These are phyloP conservation scores for Populus nigra DNA, from an alignment of 345 rosid genomes.

Conservation along the genomic window DNA sequence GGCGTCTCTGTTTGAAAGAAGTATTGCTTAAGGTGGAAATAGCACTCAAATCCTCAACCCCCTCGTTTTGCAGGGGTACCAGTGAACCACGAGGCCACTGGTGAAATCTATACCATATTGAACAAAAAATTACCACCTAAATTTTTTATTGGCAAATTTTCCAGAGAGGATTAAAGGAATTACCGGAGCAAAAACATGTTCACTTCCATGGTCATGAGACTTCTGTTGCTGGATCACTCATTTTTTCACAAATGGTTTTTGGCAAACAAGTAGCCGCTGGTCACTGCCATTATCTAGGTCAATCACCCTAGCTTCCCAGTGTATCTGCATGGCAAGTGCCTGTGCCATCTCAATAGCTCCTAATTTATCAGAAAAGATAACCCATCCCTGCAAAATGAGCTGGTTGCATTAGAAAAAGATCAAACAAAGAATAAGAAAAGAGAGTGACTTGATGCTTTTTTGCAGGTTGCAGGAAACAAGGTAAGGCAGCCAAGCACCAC, in stretches of 20 bases:
- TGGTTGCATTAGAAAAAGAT: not conserved
- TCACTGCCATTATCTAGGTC: slow-evolving; percentile 95
- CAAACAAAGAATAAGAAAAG: not conserved
- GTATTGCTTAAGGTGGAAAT: not conserved
- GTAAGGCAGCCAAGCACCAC: not conserved
- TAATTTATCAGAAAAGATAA: slow-evolving; percentile 67
- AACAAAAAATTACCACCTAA: not conserved
- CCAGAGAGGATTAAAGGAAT: slow-evolving; percentile 19
- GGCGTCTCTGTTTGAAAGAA: not conserved
- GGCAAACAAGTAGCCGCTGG: slow-evolving; percentile 93
- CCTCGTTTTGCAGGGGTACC: not conserved
- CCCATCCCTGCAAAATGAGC: slow-evolving; percentile 73
- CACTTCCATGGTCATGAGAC: slow-evolving; percentile 21
- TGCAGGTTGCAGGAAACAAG: not conserved
- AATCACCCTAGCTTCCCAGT: slow-evolving; percentile 98
- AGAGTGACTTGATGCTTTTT: not conserved
- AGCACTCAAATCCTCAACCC: not conserved
- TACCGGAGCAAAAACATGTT: slow-evolving; percentile 44
- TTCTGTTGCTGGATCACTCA: slow-evolving; percentile 37
- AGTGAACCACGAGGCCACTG: not conserved
- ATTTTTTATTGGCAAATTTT: not conserved
- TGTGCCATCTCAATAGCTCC: slow-evolving; percentile 83
- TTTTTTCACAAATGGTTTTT: slow-evolving; percentile 79
- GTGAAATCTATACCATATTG: not conserved
- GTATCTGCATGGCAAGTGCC: slow-evolving; percentile 61